Conservation (phyloP, 2,329 filamentous ascomycete genomes). For the Pseudocercospora eumusae region DNA sequence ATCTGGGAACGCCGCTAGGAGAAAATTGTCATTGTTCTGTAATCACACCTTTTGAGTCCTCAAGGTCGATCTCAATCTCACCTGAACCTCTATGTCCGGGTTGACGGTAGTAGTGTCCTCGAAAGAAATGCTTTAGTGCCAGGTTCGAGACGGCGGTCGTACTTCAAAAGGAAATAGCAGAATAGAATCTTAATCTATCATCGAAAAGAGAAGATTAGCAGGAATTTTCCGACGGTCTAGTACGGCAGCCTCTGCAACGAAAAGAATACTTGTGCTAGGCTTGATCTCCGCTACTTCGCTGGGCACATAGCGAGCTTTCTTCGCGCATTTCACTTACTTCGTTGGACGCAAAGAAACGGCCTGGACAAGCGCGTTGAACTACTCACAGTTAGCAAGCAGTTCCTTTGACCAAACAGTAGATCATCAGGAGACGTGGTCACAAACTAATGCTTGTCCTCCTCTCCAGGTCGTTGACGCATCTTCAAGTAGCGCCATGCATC, state of each 20-base stretch:
- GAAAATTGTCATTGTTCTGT: no score
- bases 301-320: no score
- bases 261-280: neutral
- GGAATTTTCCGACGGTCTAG: no score
- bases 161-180: constrained; percentile 39
- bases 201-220: neutral
- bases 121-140: neutral
- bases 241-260: no score
- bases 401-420: constrained; percentile 33
- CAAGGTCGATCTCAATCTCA: constrained; percentile 7
- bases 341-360: constrained; percentile 40
- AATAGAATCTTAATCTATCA: constrained; percentile 38
- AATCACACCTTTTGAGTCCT: constrained; percentile 4
- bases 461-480: constrained; percentile 28
- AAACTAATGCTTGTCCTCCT: constrained; percentile 31
- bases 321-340: constrained; percentile 18
- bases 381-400: neutral
- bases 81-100: constrained; percentile 1
- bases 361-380: constrained; percentile 7
- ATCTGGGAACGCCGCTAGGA: no score
- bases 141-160: constrained; percentile 29
- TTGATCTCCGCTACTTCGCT: no score
- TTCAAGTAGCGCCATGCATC: constrained; percentile 29
- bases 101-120: neutral
- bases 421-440: constrained; percentile 27